Base-by-base conservation (phyloP, 495 filamentous ascomycete genomes). In the Apiosordaria backusii region DNA sequence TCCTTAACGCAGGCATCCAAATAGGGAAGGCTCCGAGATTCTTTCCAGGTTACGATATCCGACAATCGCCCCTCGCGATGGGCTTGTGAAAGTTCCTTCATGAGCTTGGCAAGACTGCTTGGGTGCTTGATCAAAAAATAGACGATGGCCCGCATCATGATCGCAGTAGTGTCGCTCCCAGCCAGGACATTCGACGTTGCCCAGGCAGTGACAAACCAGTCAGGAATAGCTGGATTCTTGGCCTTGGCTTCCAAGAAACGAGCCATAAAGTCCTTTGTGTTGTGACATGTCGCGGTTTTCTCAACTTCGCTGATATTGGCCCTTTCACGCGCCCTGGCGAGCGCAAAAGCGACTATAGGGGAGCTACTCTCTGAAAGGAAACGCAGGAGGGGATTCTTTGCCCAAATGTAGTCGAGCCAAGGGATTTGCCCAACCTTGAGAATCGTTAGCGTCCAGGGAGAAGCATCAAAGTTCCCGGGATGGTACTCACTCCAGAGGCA, bases 111-210 rank as follows among this genome's bases (percentile, higher is more conserved):
- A 64, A 86, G 87, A 1, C 80, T 75, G 0, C 68, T 64, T 2
- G 76, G 75, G 57, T 83, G 73, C 4, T 75, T 71, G 29, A 86
- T 70, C 23, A 89, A 72, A 67, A 85, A 83, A 40, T 83, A 74
- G 50, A 90, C 75, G 58, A 87, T 77, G 3, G 78, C 79, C 50
- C 84, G 82, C 71, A 90, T 82, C 19, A 83, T 80, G 3, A 83
- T 85, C 0, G 86, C 85, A 0, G 86, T 88, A 1, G 86, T 88
- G 65, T 90, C 88, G 10, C 84, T 83, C 5, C 86, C 87, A 0
- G 87, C 88, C 2, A 87, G n/a, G 62, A 83, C 77, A 65, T 81
- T 78, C n/a, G 78, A 71, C 15, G 81, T 63, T 10, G 76, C 76
- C 64, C 74, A 61, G 62, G 72, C 69, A 72, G 70, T 50, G 72